phyloP scores from a whole-genome alignment of 176 grass and related monocot genomes.

The Zoysia pacifica region DNA sequence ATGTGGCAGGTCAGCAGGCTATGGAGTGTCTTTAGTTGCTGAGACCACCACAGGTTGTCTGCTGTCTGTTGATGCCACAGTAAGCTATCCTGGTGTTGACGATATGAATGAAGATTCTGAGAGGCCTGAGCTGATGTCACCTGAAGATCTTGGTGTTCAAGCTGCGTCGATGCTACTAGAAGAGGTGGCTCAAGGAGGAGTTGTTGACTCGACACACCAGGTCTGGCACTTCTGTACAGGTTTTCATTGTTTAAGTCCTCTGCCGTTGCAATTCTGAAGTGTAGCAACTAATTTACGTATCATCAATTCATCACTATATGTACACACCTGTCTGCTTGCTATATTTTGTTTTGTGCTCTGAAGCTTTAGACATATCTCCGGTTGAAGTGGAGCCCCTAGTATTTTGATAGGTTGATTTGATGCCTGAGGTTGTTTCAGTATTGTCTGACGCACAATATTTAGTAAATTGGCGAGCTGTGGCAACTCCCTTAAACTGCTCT shows the following conservation, averaged over 20 bases:
- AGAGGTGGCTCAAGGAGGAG: slow-evolving; percentile 83
- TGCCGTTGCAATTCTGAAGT: slow-evolving; percentile 4
- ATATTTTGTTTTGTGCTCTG: background rate
- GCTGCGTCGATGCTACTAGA: slow-evolving; percentile 81
- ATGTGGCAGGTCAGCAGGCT: slow-evolving; percentile 79
- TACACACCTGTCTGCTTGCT: background rate
- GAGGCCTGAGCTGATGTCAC: slow-evolving; percentile 67
- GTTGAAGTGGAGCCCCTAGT: too few species aligned
- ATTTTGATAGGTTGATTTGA: background rate
- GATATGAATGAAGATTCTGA: slow-evolving; percentile 65
- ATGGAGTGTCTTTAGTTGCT: slow-evolving; percentile 87
- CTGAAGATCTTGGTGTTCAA: slow-evolving; percentile 81
- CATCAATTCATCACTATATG: background rate
- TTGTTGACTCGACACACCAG: slow-evolving; percentile 93
- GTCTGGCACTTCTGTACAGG: slow-evolving; percentile 30
- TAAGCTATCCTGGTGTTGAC: slow-evolving; percentile 67
- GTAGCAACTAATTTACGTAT: slow-evolving; percentile 1
- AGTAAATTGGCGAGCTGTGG: background rate
- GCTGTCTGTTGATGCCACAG: slow-evolving; percentile 64
- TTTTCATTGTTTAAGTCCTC: background rate
- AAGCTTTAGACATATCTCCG: background rate
- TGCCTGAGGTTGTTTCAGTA: background rate
- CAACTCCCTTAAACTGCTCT: background rate
- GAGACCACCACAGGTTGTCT: slow-evolving; percentile 87
- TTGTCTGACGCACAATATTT: background rate